These are phyloP conservation scores for Paraleonurus japonicus DNA, from an alignment of 257 asterid species.

Conservation along the genomic window DNA sequence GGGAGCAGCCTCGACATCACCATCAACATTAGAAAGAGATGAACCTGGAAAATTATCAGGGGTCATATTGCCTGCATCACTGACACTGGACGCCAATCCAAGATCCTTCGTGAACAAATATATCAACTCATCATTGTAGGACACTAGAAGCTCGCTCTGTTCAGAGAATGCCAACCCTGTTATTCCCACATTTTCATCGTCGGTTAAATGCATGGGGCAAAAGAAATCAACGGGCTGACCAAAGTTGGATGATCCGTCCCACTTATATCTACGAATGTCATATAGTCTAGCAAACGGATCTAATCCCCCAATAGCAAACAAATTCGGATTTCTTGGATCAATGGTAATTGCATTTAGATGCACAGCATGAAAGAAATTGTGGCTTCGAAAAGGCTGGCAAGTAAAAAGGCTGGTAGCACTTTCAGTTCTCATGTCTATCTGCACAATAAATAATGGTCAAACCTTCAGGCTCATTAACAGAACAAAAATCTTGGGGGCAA, in stretches of 20 bases:
- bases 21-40: conserved; percentile 33
- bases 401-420: conserved; percentile 62
- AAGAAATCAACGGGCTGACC: conserved; percentile 73
- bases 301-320: conserved; percentile 82
- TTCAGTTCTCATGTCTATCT: conserved; percentile 88
- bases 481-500: conserved; percentile 6
- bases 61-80: conserved; percentile 37
- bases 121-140: conserved; percentile 72
- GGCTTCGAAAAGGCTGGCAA: conserved; percentile 48
- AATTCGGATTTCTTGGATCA: conserved; percentile 88
- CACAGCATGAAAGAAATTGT: conserved; percentile 35
- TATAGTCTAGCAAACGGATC: conserved; percentile 79
- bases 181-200: conserved; percentile 57
- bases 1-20: conserved; percentile 43
- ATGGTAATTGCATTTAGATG: conserved; percentile 70
- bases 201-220: conserved; percentile 71
- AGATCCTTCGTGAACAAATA: conserved; percentile 74
- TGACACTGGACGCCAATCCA: conserved; percentile 54
- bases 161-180: conserved; percentile 94
- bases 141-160: conserved; percentile 88
- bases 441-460: conserved; percentile 28
- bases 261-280: conserved; percentile 74
- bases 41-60: conserved; percentile 30
- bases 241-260: conserved; percentile 64
- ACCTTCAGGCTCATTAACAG: conserved; percentile 12